A percentile compares a stretch with the other conserved stretches of the same genome.
Evolutionary conservation across 495 filamentous ascomycete genomes (phyloP).

Genomic region (Aspergillus leporis): DNA sequence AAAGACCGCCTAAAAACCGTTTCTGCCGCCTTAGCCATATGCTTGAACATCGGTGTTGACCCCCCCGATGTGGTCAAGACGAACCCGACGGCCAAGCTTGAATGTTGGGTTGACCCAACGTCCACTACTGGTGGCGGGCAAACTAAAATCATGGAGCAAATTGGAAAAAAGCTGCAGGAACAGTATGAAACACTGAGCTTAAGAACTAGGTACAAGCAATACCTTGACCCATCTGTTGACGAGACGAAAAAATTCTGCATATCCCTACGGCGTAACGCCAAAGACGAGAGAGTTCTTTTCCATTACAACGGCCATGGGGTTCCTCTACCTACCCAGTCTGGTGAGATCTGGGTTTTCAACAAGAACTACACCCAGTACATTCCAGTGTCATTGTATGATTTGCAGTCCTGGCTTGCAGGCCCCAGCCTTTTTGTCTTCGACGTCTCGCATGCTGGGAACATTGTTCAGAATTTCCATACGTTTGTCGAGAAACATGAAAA

Average conservation of each 20-base stretch:
- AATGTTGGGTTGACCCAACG: slow-evolving; percentile 96
- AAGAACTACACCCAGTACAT: slow-evolving; percentile 99
- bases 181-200: slow-evolving; percentile 96
- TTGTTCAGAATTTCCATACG: slow-evolving; percentile 89
- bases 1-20: slow-evolving; percentile 95
- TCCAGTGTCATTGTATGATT: slow-evolving; percentile 90
- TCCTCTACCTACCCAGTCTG: slow-evolving; percentile 92
- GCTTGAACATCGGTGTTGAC: slow-evolving; percentile 96
- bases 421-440: slow-evolving; percentile 98
- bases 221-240: slow-evolving; percentile 92
- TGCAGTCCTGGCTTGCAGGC: slow-evolving; percentile 93
- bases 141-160: slow-evolving; percentile 85
- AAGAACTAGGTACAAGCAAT: slow-evolving; percentile 93
- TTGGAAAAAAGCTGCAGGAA: slow-evolving; percentile 90
- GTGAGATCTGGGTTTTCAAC: slow-evolving; percentile 99
- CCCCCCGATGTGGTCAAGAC: slow-evolving; percentile 96
- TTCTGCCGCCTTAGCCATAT: slow-evolving; percentile 88
- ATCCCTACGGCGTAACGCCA: slow-evolving; percentile 83
- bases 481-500: slow-evolving; percentile 92
- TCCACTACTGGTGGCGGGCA: slow-evolving; percentile 63
- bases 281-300: slow-evolving; percentile 91
- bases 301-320: slow-evolving; percentile 99
- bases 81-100: slow-evolving; percentile 84
- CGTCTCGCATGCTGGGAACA: slow-evolving; percentile 92
- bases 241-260: slow-evolving; percentile 95